A percentile compares a stretch with the other conserved stretches of the same genome.
These are phyloP conservation scores for Rhynchosporium graminicola DNA, from an alignment of 2,329 filamentous ascomycete species.

Conservation along the genomic window DNA sequence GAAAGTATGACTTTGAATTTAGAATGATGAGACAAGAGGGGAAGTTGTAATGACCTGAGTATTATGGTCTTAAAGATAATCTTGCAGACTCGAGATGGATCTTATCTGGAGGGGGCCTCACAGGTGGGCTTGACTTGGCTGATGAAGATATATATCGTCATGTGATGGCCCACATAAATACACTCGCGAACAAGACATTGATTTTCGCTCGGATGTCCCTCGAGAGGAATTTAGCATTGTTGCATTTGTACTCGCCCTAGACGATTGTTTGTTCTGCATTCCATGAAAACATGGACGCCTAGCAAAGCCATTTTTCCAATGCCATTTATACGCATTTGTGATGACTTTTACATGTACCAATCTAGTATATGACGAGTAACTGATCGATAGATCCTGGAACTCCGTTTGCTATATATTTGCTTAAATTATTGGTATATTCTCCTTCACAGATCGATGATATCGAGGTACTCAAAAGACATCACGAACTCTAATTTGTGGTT, in stretches of 20 bases:
- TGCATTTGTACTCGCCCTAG: background rate
- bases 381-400: too few species aligned
- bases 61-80: background rate
- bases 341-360: too few species aligned
- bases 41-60: background rate
- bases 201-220: background rate
- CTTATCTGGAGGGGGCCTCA: background rate
- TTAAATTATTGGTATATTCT: too few species aligned
- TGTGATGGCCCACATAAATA: conserved; percentile 3
- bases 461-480: too few species aligned
- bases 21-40: background rate
- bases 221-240: background rate
- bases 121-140: conserved; percentile 12
- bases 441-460: too few species aligned
- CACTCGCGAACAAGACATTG: background rate
- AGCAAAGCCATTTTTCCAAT: too few species aligned
- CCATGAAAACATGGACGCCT: background rate
- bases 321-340: too few species aligned
- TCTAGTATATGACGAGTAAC: too few species aligned
- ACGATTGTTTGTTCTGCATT: background rate
- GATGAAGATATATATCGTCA: conserved; percentile 4
- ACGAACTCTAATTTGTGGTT: too few species aligned
- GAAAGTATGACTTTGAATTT: background rate
- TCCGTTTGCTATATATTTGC: too few species aligned
- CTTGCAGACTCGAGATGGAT: background rate